A percentile compares a stretch with the other conserved stretches of the same genome.
phyloP scores from a whole-genome alignment of 2,329 filamentous ascomycete genomes.

The Colletotrichum echinochloae region DNA sequence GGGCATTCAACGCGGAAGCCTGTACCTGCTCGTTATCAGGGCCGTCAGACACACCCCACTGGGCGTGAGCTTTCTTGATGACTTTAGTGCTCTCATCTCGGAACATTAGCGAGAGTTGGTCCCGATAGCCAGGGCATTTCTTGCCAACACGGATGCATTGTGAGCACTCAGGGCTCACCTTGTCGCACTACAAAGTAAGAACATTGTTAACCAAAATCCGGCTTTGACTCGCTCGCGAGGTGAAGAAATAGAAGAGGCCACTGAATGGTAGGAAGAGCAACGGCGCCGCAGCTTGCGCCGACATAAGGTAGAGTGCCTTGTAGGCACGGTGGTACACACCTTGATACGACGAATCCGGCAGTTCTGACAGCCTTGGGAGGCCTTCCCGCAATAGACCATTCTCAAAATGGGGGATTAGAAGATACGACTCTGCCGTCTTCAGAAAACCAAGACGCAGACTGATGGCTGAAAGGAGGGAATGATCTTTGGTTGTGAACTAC shows the following conservation, averaged over 20 bases:
- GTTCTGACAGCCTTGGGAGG: slow-evolving; percentile 66
- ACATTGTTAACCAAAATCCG: slow-evolving; percentile 1
- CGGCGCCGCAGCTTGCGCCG: neutral
- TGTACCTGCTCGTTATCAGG: slow-evolving; percentile 6
- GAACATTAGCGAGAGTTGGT: slow-evolving; percentile 74
- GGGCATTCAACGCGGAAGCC: slow-evolving; percentile 15
- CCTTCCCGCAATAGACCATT: slow-evolving; percentile 70
- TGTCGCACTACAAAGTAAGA: slow-evolving; percentile 66
- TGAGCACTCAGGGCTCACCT: slow-evolving; percentile 69
- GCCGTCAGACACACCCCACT: slow-evolving; percentile 53
- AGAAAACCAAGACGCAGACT: neutral
- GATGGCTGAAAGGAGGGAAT: neutral
- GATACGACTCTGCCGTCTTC: neutral
- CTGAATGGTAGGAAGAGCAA: neutral
- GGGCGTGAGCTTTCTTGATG: slow-evolving; percentile 67
- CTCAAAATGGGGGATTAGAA: slow-evolving; percentile 1
- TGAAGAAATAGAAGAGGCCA: neutral
- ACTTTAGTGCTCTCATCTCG: slow-evolving; percentile 74
- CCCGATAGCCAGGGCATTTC: slow-evolving; percentile 72
- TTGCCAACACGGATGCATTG: slow-evolving; percentile 72
- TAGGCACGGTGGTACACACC: slow-evolving; percentile 51
- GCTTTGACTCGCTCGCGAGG: neutral
- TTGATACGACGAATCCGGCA: slow-evolving; percentile 68
- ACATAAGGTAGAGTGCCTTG: neutral
- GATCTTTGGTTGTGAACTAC: neutral